Evolutionary conservation across 164 flowering plant species (phyloP).

Genomic region (Pachysandra terminalis): DNA sequence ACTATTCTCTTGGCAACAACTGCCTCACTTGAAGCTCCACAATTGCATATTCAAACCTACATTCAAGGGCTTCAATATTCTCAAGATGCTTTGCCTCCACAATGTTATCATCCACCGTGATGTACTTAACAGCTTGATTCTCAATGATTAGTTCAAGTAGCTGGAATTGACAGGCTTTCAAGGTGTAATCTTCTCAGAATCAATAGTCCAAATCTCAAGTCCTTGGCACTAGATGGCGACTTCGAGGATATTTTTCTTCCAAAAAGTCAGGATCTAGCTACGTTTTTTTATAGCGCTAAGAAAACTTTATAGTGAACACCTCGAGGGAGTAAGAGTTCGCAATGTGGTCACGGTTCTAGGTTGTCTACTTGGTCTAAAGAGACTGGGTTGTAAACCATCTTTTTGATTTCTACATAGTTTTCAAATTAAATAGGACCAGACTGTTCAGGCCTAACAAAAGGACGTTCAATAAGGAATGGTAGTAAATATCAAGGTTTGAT

Average conservation of each 20-base stretch:
- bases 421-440: too few relatives aligned
- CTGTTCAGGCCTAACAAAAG: too few relatives aligned
- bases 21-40: constrained; percentile 42
- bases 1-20: constrained; percentile 42
- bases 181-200: constrained; percentile 3
- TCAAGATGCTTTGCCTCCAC: constrained; percentile 50
- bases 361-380: constrained; percentile 3
- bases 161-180: constrained; percentile 10
- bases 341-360: constrained; percentile 7
- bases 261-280: background rate
- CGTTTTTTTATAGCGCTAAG: background rate
- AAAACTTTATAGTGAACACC: background rate
- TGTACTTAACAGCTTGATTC: constrained; percentile 25
- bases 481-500: too few relatives aligned
- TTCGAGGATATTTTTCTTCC: constrained; percentile 11
- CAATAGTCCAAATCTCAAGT: constrained; percentile 10
- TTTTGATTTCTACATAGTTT: too few relatives aligned
- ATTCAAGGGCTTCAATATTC: constrained; percentile 48
- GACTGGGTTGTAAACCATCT: too few relatives aligned
- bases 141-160: constrained; percentile 17
- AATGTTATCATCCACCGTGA: constrained; percentile 43
- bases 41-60: constrained; percentile 55
- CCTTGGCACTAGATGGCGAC: constrained; percentile 9
- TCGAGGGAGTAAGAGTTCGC: background rate
- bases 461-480: too few relatives aligned